These are phyloP conservation scores for Lentinus tigrinus DNA, from an alignment of 768 basidiomycete genomes.

Conservation along the genomic window DNA sequence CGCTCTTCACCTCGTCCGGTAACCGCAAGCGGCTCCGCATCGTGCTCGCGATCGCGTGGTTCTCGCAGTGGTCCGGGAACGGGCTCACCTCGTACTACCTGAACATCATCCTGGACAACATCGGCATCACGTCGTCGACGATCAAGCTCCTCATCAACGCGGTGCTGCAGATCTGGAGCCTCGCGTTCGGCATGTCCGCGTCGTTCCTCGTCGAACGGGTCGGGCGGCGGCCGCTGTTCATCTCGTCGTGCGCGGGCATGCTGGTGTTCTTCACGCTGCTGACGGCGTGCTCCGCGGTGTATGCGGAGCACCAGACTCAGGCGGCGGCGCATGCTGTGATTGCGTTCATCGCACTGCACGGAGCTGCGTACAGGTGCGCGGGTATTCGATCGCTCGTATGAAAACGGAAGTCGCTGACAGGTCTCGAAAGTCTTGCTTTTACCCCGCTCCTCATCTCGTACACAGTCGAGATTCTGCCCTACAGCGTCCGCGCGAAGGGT, in stretches of 20 bases:
- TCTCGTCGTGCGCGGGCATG: slow-evolving; percentile 61
- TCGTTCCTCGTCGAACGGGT: slow-evolving; percentile 61
- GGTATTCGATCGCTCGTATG: too few species aligned
- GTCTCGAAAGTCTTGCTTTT: slow-evolving; percentile 58
- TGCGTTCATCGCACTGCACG: slow-evolving; percentile 82
- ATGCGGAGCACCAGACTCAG: slow-evolving; percentile 38
- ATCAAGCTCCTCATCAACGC: slow-evolving; percentile 79
- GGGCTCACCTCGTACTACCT: slow-evolving; percentile 85
- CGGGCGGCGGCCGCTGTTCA: slow-evolving; percentile 69
- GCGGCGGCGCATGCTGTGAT: slow-evolving; percentile 70
- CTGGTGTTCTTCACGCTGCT: slow-evolving; percentile 64
- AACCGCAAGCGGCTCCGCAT: slow-evolving; percentile 77
- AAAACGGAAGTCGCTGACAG: neutral
- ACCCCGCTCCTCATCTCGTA: slow-evolving; percentile 85
- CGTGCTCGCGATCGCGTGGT: slow-evolving; percentile 76
- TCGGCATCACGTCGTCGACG: slow-evolving; percentile 60
- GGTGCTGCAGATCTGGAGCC: slow-evolving; percentile 82
- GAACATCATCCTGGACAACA: slow-evolving; percentile 64
- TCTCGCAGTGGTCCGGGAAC: slow-evolving; percentile 86
- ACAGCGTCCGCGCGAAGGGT: slow-evolving; percentile 80
- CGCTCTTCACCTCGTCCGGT: slow-evolving; percentile 63
- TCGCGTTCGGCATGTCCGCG: slow-evolving; percentile 57
- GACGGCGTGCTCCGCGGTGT: slow-evolving; percentile 63
- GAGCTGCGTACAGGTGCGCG: slow-evolving; percentile 73
- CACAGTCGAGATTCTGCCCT: slow-evolving; percentile 88